Evolutionary conservation across 148 eudicot genomes (phyloP).

Genomic region (Polygonum maritimum): DNA sequence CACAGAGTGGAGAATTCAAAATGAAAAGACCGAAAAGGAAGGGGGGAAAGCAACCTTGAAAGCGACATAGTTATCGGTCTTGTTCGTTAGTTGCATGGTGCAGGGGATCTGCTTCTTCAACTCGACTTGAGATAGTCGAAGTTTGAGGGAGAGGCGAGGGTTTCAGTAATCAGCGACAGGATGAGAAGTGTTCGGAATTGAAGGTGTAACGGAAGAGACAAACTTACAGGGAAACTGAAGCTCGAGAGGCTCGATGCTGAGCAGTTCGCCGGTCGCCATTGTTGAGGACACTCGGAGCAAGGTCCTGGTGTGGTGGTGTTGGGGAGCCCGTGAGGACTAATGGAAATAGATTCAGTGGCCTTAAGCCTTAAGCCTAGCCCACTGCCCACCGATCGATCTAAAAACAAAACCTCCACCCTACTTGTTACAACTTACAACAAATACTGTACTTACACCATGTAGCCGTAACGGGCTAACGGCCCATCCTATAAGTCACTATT

Average conservation of each 20-base stretch:
- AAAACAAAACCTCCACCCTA: too few relatives aligned
- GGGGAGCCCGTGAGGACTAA: too few relatives aligned
- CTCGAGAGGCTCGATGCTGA: constrained; percentile 30
- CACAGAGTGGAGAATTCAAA: neutral
- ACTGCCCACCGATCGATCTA: too few relatives aligned
- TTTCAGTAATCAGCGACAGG: neutral
- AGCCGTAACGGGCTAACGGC: too few relatives aligned
- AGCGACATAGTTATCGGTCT: constrained; percentile 39
- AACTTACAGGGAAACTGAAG: constrained; percentile 31
- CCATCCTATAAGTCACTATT: too few relatives aligned
- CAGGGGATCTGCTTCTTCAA: constrained; percentile 44
- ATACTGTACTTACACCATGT: too few relatives aligned
- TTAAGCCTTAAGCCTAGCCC: too few relatives aligned
- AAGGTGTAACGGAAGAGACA: neutral
- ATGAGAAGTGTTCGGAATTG: neutral
- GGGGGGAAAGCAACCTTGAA: constrained; percentile 29
- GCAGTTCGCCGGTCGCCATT: constrained; percentile 22
- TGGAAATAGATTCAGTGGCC: too few relatives aligned
- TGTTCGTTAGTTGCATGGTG: constrained; percentile 30
- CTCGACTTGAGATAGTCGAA: constrained; percentile 25
- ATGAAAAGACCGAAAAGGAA: neutral
- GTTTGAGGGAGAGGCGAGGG: neutral
- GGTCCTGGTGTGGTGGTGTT: too few relatives aligned
- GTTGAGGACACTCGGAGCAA: constrained; percentile 1
- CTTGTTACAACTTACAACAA: too few relatives aligned